Percentiles rank a stretch among this genome's conserved stretches.
Conservation (phyloP, 2,329 filamentous ascomycete species). For the Scolecobasidium constrictum region DNA sequence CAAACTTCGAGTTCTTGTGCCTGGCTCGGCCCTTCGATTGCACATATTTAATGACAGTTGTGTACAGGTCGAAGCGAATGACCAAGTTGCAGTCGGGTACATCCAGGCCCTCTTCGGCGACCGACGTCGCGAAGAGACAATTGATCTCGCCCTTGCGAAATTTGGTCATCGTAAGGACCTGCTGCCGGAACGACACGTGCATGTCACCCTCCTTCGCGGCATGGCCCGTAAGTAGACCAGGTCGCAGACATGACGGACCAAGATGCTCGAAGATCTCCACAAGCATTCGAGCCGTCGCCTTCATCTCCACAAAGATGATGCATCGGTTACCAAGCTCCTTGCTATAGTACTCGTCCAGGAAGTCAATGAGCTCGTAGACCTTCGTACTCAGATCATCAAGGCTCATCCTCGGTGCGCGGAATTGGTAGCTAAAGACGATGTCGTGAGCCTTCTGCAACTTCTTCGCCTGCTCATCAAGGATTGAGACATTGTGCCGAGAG, state of each 20-base stretch:
- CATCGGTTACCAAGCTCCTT: constrained; percentile 51
- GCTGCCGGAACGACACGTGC: constrained; percentile 59
- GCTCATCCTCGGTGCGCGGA: constrained; percentile 28
- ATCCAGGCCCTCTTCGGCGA: constrained; percentile 56
- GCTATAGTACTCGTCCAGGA: constrained; percentile 54
- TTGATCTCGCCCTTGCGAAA: constrained; percentile 50
- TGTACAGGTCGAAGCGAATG: constrained; percentile 73
- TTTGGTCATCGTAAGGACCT: constrained; percentile 60
- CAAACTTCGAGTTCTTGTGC: constrained; percentile 64
- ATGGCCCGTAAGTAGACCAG: constrained; percentile 50
- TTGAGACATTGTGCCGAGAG: constrained; percentile 16
- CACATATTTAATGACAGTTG: constrained; percentile 87
- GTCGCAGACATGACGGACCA: constrained; percentile 45
- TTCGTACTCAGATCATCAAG: constrained; percentile 57
- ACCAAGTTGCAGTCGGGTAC: constrained; percentile 58
- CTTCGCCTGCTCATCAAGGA: constrained; percentile 41
- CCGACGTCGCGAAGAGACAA: constrained; percentile 52
- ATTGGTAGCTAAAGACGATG: constrained; percentile 42
- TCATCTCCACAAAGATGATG: constrained; percentile 77
- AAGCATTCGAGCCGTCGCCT: constrained; percentile 67
- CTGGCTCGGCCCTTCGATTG: constrained; percentile 85
- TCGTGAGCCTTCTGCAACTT: constrained; percentile 48
- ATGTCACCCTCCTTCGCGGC: constrained; percentile 38
- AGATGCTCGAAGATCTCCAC: constrained; percentile 54
- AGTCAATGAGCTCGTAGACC: constrained; percentile 49